These are phyloP conservation scores for Colletotrichum zoysiae DNA, from an alignment of 2,329 filamentous ascomycete species.

Conservation along the genomic window DNA sequence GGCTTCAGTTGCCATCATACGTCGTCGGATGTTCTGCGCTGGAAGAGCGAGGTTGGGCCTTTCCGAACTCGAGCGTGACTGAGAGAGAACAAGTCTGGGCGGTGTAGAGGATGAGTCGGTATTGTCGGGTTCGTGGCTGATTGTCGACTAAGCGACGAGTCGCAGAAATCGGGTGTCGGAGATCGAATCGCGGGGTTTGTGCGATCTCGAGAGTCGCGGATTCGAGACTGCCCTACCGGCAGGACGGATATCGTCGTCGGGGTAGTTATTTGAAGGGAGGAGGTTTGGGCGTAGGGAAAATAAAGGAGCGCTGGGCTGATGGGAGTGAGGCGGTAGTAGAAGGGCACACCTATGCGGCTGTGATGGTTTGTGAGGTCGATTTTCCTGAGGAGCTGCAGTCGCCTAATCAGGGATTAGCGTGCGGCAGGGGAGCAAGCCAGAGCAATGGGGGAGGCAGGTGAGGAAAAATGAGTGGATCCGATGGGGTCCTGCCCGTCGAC, in stretches of 20 bases:
- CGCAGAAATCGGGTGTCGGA: slow-evolving; percentile 40
- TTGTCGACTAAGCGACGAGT: slow-evolving; percentile 19
- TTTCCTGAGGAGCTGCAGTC: slow-evolving; percentile 48
- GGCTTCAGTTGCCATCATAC: slow-evolving; percentile 76
- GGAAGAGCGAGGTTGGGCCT: slow-evolving; percentile 48
- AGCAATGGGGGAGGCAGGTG: slow-evolving; percentile 18
- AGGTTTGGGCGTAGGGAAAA: slow-evolving; percentile 13
- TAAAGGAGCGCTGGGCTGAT: slow-evolving; percentile 37
- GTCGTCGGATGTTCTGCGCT: slow-evolving; percentile 54
- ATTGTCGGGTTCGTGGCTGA: slow-evolving; percentile 19
- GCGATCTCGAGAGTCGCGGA: slow-evolving; percentile 38
- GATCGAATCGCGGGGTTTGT: slow-evolving; percentile 46
- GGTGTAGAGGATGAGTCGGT: slow-evolving; percentile 10
- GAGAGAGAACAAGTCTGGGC: slow-evolving; percentile 28
- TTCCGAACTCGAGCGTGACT: slow-evolving; percentile 42
- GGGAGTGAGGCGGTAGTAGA: slow-evolving; percentile 34
- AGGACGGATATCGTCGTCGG: slow-evolving; percentile 32
- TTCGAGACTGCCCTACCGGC: slow-evolving; percentile 27
- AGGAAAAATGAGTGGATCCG: slow-evolving; percentile 31
- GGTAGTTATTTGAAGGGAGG: slow-evolving; percentile 10
- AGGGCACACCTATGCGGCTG: slow-evolving; percentile 38
- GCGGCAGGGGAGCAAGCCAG: slow-evolving; percentile 35
- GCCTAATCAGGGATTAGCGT: slow-evolving; percentile 53
- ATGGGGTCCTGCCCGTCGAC: slow-evolving; percentile 27
- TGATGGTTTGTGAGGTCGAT: slow-evolving; percentile 44